A percentile compares a stretch with the other conserved stretches of the same genome.
Evolutionary conservation across 1,139 yeast genomes (phyloP).

Genomic region (Saccharomyces pastorianus): DNA sequence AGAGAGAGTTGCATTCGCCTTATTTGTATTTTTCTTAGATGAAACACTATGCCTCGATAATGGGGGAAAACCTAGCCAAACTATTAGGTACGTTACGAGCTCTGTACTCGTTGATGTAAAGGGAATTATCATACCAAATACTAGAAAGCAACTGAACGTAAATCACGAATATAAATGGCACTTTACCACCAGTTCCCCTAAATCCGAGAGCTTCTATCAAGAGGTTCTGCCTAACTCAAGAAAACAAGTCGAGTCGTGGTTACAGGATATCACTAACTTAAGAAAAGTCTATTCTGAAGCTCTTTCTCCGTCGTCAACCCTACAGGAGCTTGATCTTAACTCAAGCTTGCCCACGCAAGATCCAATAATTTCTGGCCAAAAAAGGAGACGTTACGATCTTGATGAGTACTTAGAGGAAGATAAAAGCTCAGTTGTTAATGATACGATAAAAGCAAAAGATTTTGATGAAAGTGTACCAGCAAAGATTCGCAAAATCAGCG

Average conservation of each 20-base stretch:
- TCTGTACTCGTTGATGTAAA: conserved; percentile 18
- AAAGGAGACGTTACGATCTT: conserved; percentile 20
- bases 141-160: conserved; percentile 10
- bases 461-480: conserved; percentile 5
- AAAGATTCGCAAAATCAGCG: conserved; percentile 28
- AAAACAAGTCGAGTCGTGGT: conserved; percentile 18
- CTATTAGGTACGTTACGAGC: conserved; percentile 7
- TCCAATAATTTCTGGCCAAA: conserved; percentile 9
- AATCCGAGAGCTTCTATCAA: conserved; percentile 18
- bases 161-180: conserved; percentile 11
- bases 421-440: conserved; percentile 11
- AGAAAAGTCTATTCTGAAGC: conserved; percentile 3
- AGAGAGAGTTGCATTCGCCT: conserved; percentile 13
- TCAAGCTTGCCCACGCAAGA: conserved; percentile 14
- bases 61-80: conserved; percentile 8
- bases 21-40: conserved; percentile 22
- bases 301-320: conserved; percentile 13
- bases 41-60: conserved; percentile 14
- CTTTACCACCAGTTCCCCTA: conserved; percentile 14
- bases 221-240: conserved; percentile 15
- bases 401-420: conserved; percentile 13
- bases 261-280: conserved; percentile 13
- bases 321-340: conserved; percentile 15
- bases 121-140: conserved; percentile 12
- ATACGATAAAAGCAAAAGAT: conserved; percentile 6